phyloP scores from a whole-genome alignment of 768 basidiomycete species.

The Lepiota venenata region DNA sequence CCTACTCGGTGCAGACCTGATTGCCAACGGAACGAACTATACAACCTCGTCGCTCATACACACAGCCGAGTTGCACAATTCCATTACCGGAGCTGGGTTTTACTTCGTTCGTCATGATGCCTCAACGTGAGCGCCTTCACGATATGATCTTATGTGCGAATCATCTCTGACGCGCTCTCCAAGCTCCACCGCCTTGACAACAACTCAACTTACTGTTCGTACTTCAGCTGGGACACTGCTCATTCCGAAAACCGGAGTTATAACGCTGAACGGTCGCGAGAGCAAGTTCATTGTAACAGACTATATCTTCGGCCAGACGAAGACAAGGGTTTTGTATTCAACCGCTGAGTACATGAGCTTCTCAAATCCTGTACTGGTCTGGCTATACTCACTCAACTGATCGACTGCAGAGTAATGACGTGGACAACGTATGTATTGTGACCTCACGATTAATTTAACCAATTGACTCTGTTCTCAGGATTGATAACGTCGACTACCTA shows the following conservation, averaged over 20 bases:
- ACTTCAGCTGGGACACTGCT: slow-evolving; percentile 36
- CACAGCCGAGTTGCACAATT: slow-evolving; percentile 45
- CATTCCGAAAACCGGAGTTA: slow-evolving; percentile 39
- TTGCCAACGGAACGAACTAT: slow-evolving; percentile 48
- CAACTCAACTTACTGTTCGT: slow-evolving; percentile 38
- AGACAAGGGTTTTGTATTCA: slow-evolving; percentile 57
- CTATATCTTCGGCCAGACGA: slow-evolving; percentile 61
- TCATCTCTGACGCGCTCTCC: background rate
- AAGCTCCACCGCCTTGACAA: slow-evolving; percentile 42
- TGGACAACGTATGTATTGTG: slow-evolving; percentile 44
- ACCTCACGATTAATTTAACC: background rate
- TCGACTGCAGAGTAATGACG: slow-evolving; percentile 41
- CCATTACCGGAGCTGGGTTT: slow-evolving; percentile 39
- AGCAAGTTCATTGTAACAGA: slow-evolving; percentile 72
- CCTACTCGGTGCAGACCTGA: slow-evolving; percentile 37
- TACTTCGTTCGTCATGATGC: slow-evolving; percentile 46
- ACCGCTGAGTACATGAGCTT: slow-evolving; percentile 56
- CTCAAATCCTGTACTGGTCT: background rate
- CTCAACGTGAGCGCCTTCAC: slow-evolving; percentile 31
- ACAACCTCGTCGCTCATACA: slow-evolving; percentile 41
- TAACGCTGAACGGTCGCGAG: slow-evolving; percentile 66
- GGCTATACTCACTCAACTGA: background rate
- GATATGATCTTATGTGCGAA: background rate
- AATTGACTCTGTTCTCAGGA: slow-evolving; percentile 61
- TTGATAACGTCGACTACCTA: slow-evolving; percentile 59